Evolutionary conservation across 192 early-diverging fungal species (phyloP), one percentile per base, ranked within the genome.

Genomic region (Coemansia sp.): DNA sequence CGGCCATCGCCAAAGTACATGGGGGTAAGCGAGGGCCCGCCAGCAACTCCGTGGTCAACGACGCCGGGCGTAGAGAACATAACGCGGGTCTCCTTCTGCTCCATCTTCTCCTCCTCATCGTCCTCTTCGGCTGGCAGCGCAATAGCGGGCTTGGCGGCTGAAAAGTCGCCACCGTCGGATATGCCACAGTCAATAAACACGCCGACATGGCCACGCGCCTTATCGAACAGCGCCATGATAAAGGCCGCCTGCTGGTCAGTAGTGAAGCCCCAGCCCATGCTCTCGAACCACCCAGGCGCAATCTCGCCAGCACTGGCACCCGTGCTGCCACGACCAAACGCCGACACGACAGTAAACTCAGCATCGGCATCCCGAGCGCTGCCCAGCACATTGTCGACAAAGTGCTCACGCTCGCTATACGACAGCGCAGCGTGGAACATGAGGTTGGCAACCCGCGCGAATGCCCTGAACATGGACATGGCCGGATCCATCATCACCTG

Each of bases 391-490:
- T 88, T 87, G 20, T 86, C 75, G 24, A 89, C 87, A 84, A 94
- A 96, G 43, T 93, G 91, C 43, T 88, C 83, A 13, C 79, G 78
- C 12, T 87, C 72, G 13, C 87, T 75, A 33, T 95, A 79, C 18
- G 78, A 77, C 58, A 98, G 75, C 9, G 86, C 76, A 3, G 92
- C 87, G 8, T 83, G 77, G 38, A 96, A 79, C 1, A 73, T 73
- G 52, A 95, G 86, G 12, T 87, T 83, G 75, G 89, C 91, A 12
- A 96, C 80, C 36, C 86, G 88, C 24, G 90, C 92, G 81, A 97
- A 95, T 0, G 93, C 91, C 3, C 92, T 79, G 76, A 98, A 91
- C 44, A 95, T 90, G 38, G 87, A 92, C 75, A 98, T 77, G 15
- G 95, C 85, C 0, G 94, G 88, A 68, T 97, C 96, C 9, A 79